These are phyloP conservation scores for Macrophomina tecta DNA, from an alignment of 2,329 filamentous ascomycete species.

Conservation along the genomic window DNA sequence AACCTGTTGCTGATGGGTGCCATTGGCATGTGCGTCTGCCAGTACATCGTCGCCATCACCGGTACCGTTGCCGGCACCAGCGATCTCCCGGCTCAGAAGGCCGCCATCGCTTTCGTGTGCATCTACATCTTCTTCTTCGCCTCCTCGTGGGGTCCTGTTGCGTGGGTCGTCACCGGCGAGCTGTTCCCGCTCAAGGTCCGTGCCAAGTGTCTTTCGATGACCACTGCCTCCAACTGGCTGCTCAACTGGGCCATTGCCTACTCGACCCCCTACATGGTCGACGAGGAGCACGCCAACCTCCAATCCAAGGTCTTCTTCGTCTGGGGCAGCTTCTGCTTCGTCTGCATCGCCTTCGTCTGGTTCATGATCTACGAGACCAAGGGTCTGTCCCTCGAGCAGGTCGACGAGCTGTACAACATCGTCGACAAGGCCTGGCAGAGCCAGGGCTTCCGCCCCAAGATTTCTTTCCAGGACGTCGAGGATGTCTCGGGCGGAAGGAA, in stretches of 20 bases:
- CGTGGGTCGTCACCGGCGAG: conserved; percentile 63
- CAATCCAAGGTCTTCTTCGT: conserved; percentile 60
- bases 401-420: conserved; percentile 79
- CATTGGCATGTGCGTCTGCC: conserved; percentile 67
- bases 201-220: conserved; percentile 57
- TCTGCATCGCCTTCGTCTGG: conserved; percentile 71
- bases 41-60: conserved; percentile 50
- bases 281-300: conserved; percentile 68
- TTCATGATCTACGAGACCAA: conserved; percentile 73
- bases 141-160: conserved; percentile 77
- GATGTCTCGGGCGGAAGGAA: conserved; percentile 32
- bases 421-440: conserved; percentile 75
- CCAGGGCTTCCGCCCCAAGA: conserved; percentile 64
- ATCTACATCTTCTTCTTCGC: conserved; percentile 84
- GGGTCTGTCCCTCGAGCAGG: conserved; percentile 78
- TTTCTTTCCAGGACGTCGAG: conserved; percentile 43
- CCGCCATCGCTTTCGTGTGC: conserved; percentile 57
- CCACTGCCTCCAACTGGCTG: conserved; percentile 63
- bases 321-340: conserved; percentile 60
- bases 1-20: conserved; percentile 76
- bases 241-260: conserved; percentile 69
- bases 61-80: conserved; percentile 46
- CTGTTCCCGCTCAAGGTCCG: conserved; percentile 55
- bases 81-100: conserved; percentile 46
- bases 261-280: conserved; percentile 73